Evolutionary conservation across 1,284 basidiomycete genomes (phyloP), one percentile per base, ranked within the genome.

Genomic region (Garcileccinum viscosum): DNA sequence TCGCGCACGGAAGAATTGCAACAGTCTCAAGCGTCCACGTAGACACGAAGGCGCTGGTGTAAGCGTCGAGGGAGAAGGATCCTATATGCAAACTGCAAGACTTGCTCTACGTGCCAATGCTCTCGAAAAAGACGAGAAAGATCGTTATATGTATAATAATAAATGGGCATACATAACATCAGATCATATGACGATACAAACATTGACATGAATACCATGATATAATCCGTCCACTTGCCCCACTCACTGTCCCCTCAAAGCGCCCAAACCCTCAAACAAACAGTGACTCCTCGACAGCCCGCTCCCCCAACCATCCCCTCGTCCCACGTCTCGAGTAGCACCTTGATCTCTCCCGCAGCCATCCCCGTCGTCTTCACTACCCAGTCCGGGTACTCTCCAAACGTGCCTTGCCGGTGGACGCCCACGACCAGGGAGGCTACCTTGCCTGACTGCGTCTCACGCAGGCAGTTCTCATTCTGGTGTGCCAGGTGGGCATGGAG

Each of bases 371-470:
- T 56, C 2, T 65, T 59, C 22, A 73, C 50, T 59, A 71, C 72
- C 73, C 70, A 76, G 37, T 71, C 70, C 19, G 70, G 67, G 27
- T 68, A 77, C 32, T 74, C 68, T 15, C 70, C 22, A 65, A 74
- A 78, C 12, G 74, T 73, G n/a, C 74, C 74, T 33, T 38, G 71
- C 8, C 61, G 61, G 12, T 76, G 69, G 0, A 77, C 69, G 14
- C 70, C 63, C 47, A 76, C 64, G 42, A 53, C 62, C 0, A 68
- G 71, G 0, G 17, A 53, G 1, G 30, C 65, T 3, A 75, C 22
- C 24, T 72, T 78, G 0, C 66, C 67, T 0, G 56, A 44, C 17
- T 65, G 60, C 8, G 63, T 63, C 24, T 74, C 77, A 27, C 27
- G 40, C 32, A 60, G 60, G 22, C 74, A 76, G 35, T 70, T 78